Evolutionary conservation across 805 yeast species (phyloP), one percentile per base, ranked within the genome.

Genomic region (Pichia membranifaciens): DNA sequence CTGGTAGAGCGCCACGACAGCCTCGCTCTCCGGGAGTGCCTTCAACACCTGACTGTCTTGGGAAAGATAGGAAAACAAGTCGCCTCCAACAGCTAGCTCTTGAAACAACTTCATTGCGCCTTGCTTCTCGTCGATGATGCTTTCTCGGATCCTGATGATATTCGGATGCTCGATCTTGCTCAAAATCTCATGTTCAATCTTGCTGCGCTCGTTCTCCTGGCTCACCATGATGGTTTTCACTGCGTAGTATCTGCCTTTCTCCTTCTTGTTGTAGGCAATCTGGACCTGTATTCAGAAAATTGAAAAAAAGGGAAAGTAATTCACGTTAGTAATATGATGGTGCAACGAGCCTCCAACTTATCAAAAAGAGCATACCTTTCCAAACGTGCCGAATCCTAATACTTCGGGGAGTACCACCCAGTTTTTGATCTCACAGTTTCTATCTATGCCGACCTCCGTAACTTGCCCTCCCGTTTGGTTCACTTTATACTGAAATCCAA

Each of bases 31-130:
- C 1, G 78, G 65, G 1, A 81, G 52, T 0, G 79, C 58, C 13
- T 52, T 51, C 1, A 64, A 52, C 17, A 75, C 57, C 15, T 62
- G 56, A 21, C 66, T 67, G 62, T 88, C 84, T 54, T 80, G 82
- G 48, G 88, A 77, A 50, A 91, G 87, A 63, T 89, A 87, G 57
- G 89, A 95, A 61, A 91, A 91, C 50, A 91, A 76, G 64, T 91
- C 99, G 34, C 98, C 98, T 8, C 98, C 98, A 9, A 93, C 82
- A 2, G 97, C 98, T 63, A 90, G 86, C 59, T 91, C 97, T 51
- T 93, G 76, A 3, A 88, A 96, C 21, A 93, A 88, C 17, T 96
- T 95, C 46, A 89, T 84, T 61, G 84, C 84, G 56, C 84, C 82
- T 32, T 87, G 91, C 56, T 84, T 79, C 58, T 82, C 84, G 62